Conservation (phyloP, 805 yeast species). For the Kurtzmaniella fragi region DNA sequence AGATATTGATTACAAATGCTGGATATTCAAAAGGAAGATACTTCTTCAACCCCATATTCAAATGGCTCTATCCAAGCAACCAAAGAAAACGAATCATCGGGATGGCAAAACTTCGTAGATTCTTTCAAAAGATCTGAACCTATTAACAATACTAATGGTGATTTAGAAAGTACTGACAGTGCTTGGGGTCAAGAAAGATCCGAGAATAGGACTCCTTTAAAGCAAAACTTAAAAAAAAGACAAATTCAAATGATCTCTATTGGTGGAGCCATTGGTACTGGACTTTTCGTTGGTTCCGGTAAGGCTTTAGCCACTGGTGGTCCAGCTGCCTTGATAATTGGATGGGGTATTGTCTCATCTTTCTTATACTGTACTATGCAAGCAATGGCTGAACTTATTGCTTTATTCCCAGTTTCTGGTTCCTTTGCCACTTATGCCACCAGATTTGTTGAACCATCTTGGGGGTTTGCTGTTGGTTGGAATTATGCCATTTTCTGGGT, state of each 20-base stretch:
- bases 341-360: conserved; percentile 35
- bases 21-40: no score
- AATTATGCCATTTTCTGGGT: conserved; percentile 42
- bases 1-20: no score
- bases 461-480: conserved; percentile 44
- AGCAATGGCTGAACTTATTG: conserved; percentile 35
- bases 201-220: conserved; percentile 14
- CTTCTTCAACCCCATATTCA: background rate
- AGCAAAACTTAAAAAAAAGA: conserved; percentile 22
- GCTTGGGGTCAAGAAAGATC: conserved; percentile 3
- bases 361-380: conserved; percentile 42
- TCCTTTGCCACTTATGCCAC: conserved; percentile 38
- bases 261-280: conserved; percentile 40
- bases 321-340: conserved; percentile 31
- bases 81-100: background rate
- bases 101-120: conserved; percentile 21
- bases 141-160: conserved; percentile 1
- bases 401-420: conserved; percentile 35
- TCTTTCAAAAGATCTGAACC: conserved; percentile 26
- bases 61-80: background rate
- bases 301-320: conserved; percentile 32
- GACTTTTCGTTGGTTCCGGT: conserved; percentile 37
- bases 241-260: conserved; percentile 36
- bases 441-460: conserved; percentile 38
- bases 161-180: conserved; percentile 4